phyloP scores from a whole-genome alignment of 2,329 filamentous ascomycete genomes.

The Helotiales sp. region DNA sequence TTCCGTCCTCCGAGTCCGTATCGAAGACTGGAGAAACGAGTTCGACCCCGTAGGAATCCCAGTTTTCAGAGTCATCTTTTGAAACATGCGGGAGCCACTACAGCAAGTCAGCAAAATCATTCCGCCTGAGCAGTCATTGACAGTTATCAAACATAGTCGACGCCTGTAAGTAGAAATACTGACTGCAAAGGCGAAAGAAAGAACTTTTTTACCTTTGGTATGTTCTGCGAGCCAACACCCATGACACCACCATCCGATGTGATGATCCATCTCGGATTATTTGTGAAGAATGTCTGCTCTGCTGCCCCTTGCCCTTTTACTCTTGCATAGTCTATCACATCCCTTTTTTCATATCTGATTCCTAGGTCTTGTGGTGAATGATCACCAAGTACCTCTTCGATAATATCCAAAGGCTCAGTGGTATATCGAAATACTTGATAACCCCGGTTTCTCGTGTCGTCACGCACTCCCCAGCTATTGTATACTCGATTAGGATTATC shows the following conservation, averaged over 20 bases:
- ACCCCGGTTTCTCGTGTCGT: neutral
- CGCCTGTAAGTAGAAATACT: too few species aligned
- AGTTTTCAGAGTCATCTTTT: constrained; percentile 5
- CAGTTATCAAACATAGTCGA: too few species aligned
- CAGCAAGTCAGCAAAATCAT: too few species aligned
- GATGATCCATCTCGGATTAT: constrained; percentile 16
- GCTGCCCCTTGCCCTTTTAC: too few species aligned
- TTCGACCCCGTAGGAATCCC: constrained; percentile 30
- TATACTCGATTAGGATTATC: constrained; percentile 15
- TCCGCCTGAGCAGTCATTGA: too few species aligned
- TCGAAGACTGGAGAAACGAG: constrained; percentile 23
- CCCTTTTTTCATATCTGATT: too few species aligned
- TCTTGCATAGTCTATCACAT: too few species aligned
- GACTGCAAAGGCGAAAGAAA: too few species aligned
- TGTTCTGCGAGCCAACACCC: constrained; percentile 26
- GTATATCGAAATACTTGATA: constrained; percentile 8
- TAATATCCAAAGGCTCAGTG: constrained; percentile 23
- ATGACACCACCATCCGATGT: constrained; percentile 22
- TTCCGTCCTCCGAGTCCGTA: constrained; percentile 1
- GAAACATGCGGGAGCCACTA: constrained; percentile 20
- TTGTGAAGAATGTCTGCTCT: neutral
- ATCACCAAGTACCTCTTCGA: neutral
- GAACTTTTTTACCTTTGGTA: too few species aligned
- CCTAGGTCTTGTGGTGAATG: too few species aligned
- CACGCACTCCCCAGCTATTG: constrained; percentile 24